phyloP scores from a whole-genome alignment of 768 basidiomycete species.

The Agrocybe chaxingu region DNA sequence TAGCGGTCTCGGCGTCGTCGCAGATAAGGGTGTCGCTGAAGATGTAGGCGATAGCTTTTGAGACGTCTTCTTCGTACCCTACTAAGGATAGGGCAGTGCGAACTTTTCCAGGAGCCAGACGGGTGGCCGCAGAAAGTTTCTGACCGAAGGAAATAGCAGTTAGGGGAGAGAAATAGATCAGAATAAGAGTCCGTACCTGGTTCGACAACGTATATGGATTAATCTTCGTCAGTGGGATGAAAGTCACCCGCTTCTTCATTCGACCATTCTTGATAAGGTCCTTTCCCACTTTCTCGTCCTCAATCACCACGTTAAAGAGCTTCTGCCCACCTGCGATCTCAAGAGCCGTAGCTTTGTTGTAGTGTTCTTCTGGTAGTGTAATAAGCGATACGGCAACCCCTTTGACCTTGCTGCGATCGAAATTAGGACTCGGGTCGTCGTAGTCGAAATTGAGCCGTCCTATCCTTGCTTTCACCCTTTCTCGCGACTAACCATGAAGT shows the following conservation, averaged over 20 bases:
- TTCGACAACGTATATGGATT: conserved; percentile 46
- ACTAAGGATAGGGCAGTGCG: conserved; percentile 87
- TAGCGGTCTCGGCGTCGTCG: conserved; percentile 83
- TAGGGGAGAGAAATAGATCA: neutral
- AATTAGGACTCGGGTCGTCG: conserved; percentile 67
- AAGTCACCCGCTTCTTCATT: conserved; percentile 85
- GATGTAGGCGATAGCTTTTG: conserved; percentile 88
- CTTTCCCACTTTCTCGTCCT: conserved; percentile 86
- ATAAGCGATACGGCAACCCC: conserved; percentile 92
- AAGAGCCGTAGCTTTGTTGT: conserved; percentile 81
- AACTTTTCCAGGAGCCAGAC: conserved; percentile 76
- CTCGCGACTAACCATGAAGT: conserved; percentile 50
- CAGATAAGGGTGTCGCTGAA: conserved; percentile 94
- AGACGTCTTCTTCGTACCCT: conserved; percentile 75
- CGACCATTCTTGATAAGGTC: conserved; percentile 70
- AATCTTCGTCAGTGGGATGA: conserved; percentile 94
- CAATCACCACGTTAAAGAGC: conserved; percentile 91
- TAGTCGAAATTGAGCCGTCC: conserved; percentile 85
- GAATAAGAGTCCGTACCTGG: conserved; percentile 32
- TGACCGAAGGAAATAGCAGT: conserved; percentile 23
- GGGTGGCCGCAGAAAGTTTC: conserved; percentile 75
- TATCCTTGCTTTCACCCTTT: conserved; percentile 55
- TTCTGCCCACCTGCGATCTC: conserved; percentile 90
- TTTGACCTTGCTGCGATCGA: conserved; percentile 85
- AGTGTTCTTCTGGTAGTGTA: conserved; percentile 63